phyloP scores from a whole-genome alignment of 305 asterid species.

The Ilex paraguariensis region DNA sequence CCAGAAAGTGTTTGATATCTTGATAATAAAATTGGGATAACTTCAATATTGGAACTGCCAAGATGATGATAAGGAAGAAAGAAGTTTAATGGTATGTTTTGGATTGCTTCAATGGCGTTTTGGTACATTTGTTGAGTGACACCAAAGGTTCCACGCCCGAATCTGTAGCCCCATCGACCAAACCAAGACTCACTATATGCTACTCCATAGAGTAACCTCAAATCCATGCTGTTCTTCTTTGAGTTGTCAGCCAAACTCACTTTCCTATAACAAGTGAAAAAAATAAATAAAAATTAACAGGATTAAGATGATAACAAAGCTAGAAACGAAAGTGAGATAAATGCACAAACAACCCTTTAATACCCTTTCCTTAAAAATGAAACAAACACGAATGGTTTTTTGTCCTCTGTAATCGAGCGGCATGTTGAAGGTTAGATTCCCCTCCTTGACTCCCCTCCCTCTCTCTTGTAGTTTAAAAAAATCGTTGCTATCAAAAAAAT shows the following conservation, averaged over 20 bases:
- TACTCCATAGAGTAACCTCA: conserved; percentile 60
- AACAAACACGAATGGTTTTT: no score
- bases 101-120: conserved; percentile 56
- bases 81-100: conserved; percentile 52
- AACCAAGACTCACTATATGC: conserved; percentile 87
- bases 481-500: no score
- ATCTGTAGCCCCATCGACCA: conserved; percentile 73
- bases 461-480: no score
- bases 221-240: conserved; percentile 77
- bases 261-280: conserved; percentile 41
- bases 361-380: no score
- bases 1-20: conserved; percentile 69
- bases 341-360: no score
- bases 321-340: no score
- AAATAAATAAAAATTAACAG: background rate
- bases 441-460: no score
- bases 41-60: conserved; percentile 27
- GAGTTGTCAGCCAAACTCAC: conserved; percentile 79
- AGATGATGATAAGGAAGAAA: conserved; percentile 55
- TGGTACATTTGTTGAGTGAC: conserved; percentile 48
- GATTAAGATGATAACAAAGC: background rate
- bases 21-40: conserved; percentile 49
- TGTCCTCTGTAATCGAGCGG: no score
- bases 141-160: conserved; percentile 69
- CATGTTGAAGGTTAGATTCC: no score